phyloP scores from a whole-genome alignment of 2,329 filamentous ascomycete genomes.

The Verticillium isaacii region DNA sequence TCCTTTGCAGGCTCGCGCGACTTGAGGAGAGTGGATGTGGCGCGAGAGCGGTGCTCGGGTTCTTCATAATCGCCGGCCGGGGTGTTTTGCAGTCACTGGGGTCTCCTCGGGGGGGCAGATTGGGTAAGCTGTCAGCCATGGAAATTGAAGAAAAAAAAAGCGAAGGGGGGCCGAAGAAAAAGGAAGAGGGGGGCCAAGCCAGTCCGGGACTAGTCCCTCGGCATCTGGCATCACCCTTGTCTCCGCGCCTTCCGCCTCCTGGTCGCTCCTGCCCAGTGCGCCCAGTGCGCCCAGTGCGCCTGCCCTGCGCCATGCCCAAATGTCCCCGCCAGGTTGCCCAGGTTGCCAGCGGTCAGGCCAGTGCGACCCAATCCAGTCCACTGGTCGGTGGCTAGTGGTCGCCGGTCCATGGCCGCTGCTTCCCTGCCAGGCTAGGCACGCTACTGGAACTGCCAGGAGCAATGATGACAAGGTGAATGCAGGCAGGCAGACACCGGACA shows the following conservation, averaged over 20 bases:
- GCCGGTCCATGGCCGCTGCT: not conserved
- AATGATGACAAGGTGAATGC: not conserved
- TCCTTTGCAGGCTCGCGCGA: not conserved
- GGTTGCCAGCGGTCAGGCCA: not conserved
- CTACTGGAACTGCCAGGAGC: not conserved
- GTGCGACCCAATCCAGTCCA: not conserved
- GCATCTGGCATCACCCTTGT: constrained; percentile 1
- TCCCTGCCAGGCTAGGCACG: not conserved
- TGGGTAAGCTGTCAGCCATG: not conserved
- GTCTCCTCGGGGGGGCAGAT: not conserved
- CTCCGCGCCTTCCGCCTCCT: constrained; percentile 1
- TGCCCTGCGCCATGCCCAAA: not conserved
- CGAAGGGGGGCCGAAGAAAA: not conserved
- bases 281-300: not conserved
- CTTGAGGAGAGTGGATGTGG: not conserved
- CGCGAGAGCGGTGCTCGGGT: not conserved
- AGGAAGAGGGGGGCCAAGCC: not conserved
- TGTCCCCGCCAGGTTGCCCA: not conserved
- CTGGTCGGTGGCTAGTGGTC: not conserved
- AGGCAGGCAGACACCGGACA: not conserved
- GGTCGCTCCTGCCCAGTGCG: not conserved
- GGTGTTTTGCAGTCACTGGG: not conserved
- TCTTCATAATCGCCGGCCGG: not conserved
- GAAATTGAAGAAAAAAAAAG: not conserved
- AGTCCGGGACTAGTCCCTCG: not conserved